Evolutionary conservation across 1,139 yeast species (phyloP).

Genomic region (Kodamaea arcana): DNA sequence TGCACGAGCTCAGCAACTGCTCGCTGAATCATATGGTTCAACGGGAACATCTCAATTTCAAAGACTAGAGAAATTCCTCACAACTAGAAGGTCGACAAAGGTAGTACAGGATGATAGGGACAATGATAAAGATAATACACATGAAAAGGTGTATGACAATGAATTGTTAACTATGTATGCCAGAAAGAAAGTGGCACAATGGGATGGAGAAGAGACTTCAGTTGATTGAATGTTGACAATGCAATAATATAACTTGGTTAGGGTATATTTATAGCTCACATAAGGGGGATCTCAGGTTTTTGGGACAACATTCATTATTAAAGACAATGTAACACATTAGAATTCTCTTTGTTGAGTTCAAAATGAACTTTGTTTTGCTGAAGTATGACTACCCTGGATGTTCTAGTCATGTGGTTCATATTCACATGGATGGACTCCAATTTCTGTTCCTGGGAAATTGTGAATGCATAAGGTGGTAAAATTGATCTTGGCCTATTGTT

Average conservation of each 20-base stretch:
- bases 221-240: not conserved
- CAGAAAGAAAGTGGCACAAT: constrained; percentile 19
- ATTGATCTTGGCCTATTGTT: no score
- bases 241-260: not conserved
- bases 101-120: constrained; percentile 19
- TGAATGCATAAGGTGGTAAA: no score
- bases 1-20: constrained; percentile 41
- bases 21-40: not conserved
- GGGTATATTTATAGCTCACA: no score
- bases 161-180: constrained; percentile 34
- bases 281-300: no score
- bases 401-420: no score
- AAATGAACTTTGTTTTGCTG: no score
- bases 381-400: no score
- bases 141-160: constrained; percentile 21
- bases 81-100: constrained; percentile 48
- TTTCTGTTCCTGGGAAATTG: no score
- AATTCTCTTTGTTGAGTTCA: no score
- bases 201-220: constrained; percentile 9
- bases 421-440: no score
- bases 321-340: no score
- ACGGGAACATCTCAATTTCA: constrained; percentile 44
- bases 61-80: constrained; percentile 54
- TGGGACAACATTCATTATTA: no score
- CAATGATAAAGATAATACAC: constrained; percentile 12